phyloP scores from a whole-genome alignment of 73 alveolate genomes.

The Durusdinium trenchii region DNA sequence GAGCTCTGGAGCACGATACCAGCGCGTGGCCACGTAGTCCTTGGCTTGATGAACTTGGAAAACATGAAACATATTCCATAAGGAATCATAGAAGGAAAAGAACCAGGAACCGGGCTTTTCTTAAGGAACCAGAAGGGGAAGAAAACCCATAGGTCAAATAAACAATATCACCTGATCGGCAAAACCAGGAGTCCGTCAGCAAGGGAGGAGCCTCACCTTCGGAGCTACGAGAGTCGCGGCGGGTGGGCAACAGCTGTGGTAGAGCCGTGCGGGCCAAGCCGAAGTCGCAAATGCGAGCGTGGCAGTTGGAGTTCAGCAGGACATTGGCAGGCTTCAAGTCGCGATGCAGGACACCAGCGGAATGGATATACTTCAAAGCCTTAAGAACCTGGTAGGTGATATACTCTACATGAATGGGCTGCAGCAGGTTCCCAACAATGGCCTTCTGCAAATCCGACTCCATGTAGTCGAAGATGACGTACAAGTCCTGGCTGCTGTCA shows the following conservation, averaged over 20 bases:
- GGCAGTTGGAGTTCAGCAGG: slow-evolving; percentile 79
- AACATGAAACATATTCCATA: too few relatives aligned
- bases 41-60: too few relatives aligned
- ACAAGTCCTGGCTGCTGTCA: slow-evolving; percentile 91
- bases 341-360: slow-evolving; percentile 68
- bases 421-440: slow-evolving; percentile 95
- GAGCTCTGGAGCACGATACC: slow-evolving; percentile 99
- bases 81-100: too few relatives aligned
- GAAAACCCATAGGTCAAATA: too few relatives aligned
- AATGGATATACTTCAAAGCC: slow-evolving; percentile 37
- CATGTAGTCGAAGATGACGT: slow-evolving; percentile 98
- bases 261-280: slow-evolving; percentile 65
- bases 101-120: too few relatives aligned
- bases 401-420: slow-evolving; percentile 98
- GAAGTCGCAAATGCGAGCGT: slow-evolving; percentile 63
- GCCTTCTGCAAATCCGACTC: slow-evolving; percentile 96
- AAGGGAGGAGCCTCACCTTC: slow-evolving; percentile 94
- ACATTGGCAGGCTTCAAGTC: slow-evolving; percentile 96
- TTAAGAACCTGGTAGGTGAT: slow-evolving; percentile 98
- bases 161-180: too few relatives aligned
- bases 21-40: slow-evolving; percentile 99
- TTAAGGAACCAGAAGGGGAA: too few relatives aligned
- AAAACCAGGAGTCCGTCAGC: too few relatives aligned
- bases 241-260: slow-evolving; percentile 9
- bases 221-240: slow-evolving; percentile 28